Conservation (phyloP, 495 filamentous ascomycete species). For the Barbatosphaeria neglecta region DNA sequence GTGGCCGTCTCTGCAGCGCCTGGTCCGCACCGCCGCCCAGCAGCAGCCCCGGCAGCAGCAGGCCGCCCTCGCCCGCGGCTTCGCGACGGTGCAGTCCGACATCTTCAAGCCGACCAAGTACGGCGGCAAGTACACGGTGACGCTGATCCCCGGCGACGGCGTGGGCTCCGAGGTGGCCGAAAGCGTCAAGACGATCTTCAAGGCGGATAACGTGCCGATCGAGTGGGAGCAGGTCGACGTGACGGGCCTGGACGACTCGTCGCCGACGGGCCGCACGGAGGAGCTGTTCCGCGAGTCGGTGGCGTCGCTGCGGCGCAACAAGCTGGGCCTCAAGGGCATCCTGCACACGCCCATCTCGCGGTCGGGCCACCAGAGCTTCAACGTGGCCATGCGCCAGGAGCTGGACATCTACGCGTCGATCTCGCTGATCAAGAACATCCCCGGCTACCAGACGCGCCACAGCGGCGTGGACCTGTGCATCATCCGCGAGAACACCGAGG, state of each 20-base stretch:
- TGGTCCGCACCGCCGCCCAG: constrained; percentile 44
- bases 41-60: constrained; percentile 29
- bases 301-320: constrained; percentile 91
- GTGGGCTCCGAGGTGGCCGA: constrained; percentile 97
- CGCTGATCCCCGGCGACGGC: constrained; percentile 94
- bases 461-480: constrained; percentile 95
- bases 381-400: constrained; percentile 95
- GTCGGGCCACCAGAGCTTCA: constrained; percentile 98
- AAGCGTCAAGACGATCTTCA: constrained; percentile 97
- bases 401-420: constrained; percentile 99
- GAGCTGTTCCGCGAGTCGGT: constrained; percentile 91
- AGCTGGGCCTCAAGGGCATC: constrained; percentile 95
- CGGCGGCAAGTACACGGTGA: constrained; percentile 98
- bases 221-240: constrained; percentile 99
- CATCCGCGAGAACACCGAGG: constrained; percentile 99
- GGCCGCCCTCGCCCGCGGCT: constrained; percentile 23
- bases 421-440: constrained; percentile 97
- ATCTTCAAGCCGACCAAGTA: constrained; percentile 99
- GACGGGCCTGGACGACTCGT: constrained; percentile 65
- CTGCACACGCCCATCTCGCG: constrained; percentile 93
- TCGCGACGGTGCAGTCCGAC: constrained; percentile 73
- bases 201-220: constrained; percentile 96
- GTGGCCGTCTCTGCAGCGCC: constrained; percentile 32
- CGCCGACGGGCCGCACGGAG: constrained; percentile 78
- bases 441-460: constrained; percentile 93